These are phyloP conservation scores for Nannochloropsis gaditana DNA, from an alignment of 108 stramenopile genomes.

Conservation along the genomic window DNA sequence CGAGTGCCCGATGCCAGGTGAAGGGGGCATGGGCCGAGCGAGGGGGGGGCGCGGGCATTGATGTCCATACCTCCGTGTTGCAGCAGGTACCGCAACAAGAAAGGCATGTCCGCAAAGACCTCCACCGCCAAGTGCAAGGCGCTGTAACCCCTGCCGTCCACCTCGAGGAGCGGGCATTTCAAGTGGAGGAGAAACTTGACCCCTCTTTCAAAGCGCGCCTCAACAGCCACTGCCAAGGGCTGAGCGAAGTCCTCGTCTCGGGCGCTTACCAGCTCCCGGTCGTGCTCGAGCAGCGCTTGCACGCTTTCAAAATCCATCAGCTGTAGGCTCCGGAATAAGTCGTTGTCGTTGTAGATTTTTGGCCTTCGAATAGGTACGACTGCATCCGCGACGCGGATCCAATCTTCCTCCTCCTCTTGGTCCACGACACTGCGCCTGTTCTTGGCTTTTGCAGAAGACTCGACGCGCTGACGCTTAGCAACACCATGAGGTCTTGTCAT, in stretches of 20 bases:
- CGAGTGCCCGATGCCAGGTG: not conserved
- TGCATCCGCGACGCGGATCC: not conserved
- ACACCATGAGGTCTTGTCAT: too few species aligned
- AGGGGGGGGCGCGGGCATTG: not conserved
- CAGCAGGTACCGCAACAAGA: constrained; percentile 17
- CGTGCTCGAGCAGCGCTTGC: not conserved
- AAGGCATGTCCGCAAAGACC: constrained; percentile 6
- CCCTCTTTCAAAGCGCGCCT: not conserved
- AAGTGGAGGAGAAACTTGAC: not conserved
- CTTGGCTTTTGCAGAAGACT: too few species aligned
- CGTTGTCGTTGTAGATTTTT: constrained; percentile 1
- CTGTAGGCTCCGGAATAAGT: constrained; percentile 5
- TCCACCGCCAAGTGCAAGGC: not conserved
- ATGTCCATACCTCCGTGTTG: constrained; percentile 6
- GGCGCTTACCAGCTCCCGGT: not conserved
- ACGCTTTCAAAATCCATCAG: constrained; percentile 18
- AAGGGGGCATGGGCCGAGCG: not conserved
- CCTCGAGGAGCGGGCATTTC: not conserved
- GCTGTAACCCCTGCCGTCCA: not conserved
- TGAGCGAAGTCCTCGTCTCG: not conserved
- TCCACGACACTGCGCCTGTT: too few species aligned
- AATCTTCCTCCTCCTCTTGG: not conserved
- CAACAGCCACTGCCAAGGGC: constrained; percentile 12
- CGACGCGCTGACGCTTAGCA: too few species aligned
- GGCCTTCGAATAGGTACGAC: not conserved